Base-by-base conservation (phyloP, 2,329 filamentous ascomycete genomes). In the Lasiodiplodia sp. region DNA sequence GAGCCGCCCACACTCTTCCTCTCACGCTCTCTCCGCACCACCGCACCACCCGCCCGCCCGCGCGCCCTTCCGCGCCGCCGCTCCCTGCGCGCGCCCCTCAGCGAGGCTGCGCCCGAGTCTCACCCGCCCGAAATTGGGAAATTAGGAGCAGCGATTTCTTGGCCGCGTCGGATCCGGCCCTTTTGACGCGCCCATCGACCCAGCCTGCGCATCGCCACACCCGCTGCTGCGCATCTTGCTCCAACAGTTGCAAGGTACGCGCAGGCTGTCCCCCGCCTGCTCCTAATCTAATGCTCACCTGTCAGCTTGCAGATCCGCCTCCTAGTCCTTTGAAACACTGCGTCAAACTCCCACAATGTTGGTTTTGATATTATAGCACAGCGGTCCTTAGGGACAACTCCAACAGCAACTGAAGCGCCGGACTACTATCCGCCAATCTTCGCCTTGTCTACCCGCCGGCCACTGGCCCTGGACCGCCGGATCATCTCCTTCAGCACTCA, bases 301-400 rank as follows among this genome's bases (percentile, higher is more conserved):
- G 58, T 51, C 44, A 63, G 31, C 47, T 6, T 64, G 60, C 60
- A 64, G 60, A 51, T 68, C 69, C 49, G 37, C 67, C 68, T 69
- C 65, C 67, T 70, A 28, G 23, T 70, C 70, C 68, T 68, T 72
- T 72, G 73, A 74, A 75, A 77, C 76, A 73, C 74, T 73, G 62
- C 68, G 71, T 68, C 66, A 69, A 71, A 69, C 66, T 69, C 72
- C 69, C 76, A 75, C 67, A 69, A 80, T 80, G 78, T 75, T 76
- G 68, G 69, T 75, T 65, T 72, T 71, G 65, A 77, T 77, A 76
- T 79, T 76, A 79, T 79, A 79, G 75, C 77, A 71, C 66, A 49
- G 64, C 70, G 69, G 75, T 77, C 78, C 77, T 73, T 75, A 74
- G 77, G 78, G 78, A 77, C 75, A 75, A 64, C 44, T 47, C n/a